Evolutionary conservation across 257 asterid genomes (phyloP), one percentile per base, ranked within the genome.

Genomic region (Thymus quinquecostatus): DNA sequence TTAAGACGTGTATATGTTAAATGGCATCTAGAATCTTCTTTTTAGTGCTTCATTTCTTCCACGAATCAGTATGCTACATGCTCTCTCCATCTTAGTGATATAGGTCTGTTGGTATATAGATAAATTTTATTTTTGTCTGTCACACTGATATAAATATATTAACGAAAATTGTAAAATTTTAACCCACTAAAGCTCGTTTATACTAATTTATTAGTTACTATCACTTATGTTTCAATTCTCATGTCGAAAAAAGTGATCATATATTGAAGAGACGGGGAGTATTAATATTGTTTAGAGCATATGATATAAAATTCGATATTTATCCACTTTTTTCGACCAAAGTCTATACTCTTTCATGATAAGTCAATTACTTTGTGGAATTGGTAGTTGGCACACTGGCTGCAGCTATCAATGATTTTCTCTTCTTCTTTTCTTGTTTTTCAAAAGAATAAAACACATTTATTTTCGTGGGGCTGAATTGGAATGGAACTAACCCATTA

Each of bases 401-500:
- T 21, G 21, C 75, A 72, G 57, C 72, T 61, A 60, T n/a, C 33
- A 34, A 38, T 50, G 41, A 10, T 71, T 21, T 8, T 7, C 8
- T 38, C 6, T 7, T 54, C 58, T 45, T 33, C 4, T 6, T 53
- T 57, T 48, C 14, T 44, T 60, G 43, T 12, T 10, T 14, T 34
- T 7, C 32, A 8, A 34, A 51, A 62, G 6, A 21, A 5, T 2
- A 53, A 60, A 55, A n/a, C 13, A 10, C 28, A 40, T 55, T 53
- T 71, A 47, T 67, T 41, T 56, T 59, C 59, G 12, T 11, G 53
- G 67, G 71, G 63, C 34, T 57, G 6, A 66, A 66, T n/a, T 66
- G 66, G 13, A 66, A 54, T 66, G 28, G 49, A 71, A 58, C 74
- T 50, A 47, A 61, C 61, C 80, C 75, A 69, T 55, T 53, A 74